Conservation (phyloP, 352 stramenopile genomes). For the Globisporangium recalcitrans region DNA sequence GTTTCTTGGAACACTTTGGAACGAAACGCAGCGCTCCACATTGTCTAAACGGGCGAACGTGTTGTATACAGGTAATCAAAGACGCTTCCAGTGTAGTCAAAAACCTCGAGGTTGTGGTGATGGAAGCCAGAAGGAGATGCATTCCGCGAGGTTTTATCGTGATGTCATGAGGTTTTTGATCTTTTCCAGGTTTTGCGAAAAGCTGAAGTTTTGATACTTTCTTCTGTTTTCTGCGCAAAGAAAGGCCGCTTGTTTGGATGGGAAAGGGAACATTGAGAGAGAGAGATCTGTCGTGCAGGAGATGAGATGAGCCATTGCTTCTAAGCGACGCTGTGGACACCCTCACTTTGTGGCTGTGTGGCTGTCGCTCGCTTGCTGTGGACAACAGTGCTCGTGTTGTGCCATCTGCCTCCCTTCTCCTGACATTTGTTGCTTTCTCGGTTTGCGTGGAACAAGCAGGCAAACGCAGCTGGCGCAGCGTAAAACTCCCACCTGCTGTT, state of each 20-base stretch:
- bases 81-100: background rate
- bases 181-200: background rate
- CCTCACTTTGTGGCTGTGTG: background rate
- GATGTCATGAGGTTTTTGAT: conserved; percentile 8
- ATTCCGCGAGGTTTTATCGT: background rate
- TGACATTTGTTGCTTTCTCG: background rate
- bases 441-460: background rate
- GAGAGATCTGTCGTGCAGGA: background rate
- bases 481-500: background rate
- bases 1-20: too few relatives aligned
- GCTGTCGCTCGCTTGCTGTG: background rate
- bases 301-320: background rate
- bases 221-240: conserved; percentile 7
- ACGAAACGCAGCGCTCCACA: too few relatives aligned
- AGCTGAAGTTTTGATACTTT: conserved; percentile 12
- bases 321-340: background rate
- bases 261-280: background rate
- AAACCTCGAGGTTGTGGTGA: background rate
- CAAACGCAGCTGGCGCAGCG: background rate
- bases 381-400: background rate
- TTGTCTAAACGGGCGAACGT: too few relatives aligned
- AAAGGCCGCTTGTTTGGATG: background rate
- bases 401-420: background rate
- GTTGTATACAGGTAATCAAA: too few relatives aligned
- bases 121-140: background rate